Evolutionary conservation across 2,329 filamentous ascomycete genomes (phyloP), one percentile per base, ranked within the genome.

Genomic region (Leptodontidium sp.): DNA sequence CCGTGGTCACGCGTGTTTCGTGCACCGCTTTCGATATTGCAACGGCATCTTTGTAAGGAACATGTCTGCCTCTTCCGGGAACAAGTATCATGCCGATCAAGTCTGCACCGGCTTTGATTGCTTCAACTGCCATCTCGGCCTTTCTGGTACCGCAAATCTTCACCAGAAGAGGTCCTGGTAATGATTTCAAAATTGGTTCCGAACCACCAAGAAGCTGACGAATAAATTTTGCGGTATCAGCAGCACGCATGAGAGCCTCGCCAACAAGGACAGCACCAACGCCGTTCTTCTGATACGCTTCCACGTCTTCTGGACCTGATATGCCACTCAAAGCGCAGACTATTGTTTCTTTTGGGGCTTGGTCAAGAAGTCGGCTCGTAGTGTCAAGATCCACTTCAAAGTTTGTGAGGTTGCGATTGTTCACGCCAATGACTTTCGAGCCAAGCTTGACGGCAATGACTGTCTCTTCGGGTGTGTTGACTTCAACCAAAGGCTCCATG

Each of bases 401-500:
- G 76, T 91, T 98, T 74, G 95, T 95, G 14, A 99, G 85, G 77
- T 99, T 97, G 66, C 96, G 90, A 83, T 99, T 99, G 82, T 99
- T 99, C 75, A 99, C 96, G 32, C 96, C 96, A 76, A 99, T 97
- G 47, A 93, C 95, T 80, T 94, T 91, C 26, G 96, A 88, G 12
- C 95, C 96, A 26, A 99, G 86, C 67, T 92, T 88, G 57, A 98
- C 89, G 8, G 97, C 96, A 67, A 90, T 90, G 49, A 91, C 86
- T 93, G 98, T 99, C 81, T 99, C 96, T 61, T 96, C 93, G 0
- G 91, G 89, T 52, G 92, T 99, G 78, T 99, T 97, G 35, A 99
- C 96, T 80, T 99, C 96, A 1, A 99, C 96, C 38, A 99, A 82
- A 43, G 96, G 96, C 81, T 99, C 97, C 96, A 99, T 99, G 21